Base-by-base conservation (phyloP, 257 asterid genomes). In the Solanum paucissectum region DNA sequence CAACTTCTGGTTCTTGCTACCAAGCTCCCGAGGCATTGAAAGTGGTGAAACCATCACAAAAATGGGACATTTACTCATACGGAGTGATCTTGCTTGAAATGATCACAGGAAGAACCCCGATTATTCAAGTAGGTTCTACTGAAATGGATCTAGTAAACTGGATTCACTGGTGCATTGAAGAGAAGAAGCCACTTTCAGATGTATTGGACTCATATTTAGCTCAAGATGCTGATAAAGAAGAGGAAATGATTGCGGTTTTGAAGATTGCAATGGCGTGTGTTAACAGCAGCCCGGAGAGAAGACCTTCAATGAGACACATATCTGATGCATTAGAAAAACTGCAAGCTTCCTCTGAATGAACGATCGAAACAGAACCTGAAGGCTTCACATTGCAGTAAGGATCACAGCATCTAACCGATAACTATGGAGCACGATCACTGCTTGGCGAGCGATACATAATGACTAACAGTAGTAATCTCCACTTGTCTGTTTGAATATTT, bases 251-350 rank as follows among this genome's bases (percentile, higher is more conserved):
- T 5, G 92, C 93, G 1, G 96, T 94, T 58, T 87, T 97, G 12
- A 96, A 95, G 91, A 91, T 97, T 40, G 96, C 99, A 11, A 92
- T 97, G 98, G 98, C 97, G 13, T 97, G 99, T 92, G 91, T 95
- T 6, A 92, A 93, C 5, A 84, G 91, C 52, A 92, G 94, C 87
- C 98, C 98, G 1, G 99, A 97, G 5, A 91, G 92, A 68, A 92
- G 99, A 85, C 98, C 98, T 12, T 91, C 98, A 5, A 94, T 94
- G 96, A 95, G 96, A 90, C 93, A 92, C 76, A 88, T 96, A n/a
- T 87, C 88, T 9, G 99, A 95, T 52, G 92, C 93, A 33, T 79
- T 97, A 84, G 98, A 95, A 83, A 93, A 95, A 87, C 42, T 95
- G 64, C 90, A 92, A 5, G 83, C 90, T 42, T 40, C 91, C 21